phyloP scores from a whole-genome alignment of 257 asterid species.

The Buddleja alternifolia region DNA sequence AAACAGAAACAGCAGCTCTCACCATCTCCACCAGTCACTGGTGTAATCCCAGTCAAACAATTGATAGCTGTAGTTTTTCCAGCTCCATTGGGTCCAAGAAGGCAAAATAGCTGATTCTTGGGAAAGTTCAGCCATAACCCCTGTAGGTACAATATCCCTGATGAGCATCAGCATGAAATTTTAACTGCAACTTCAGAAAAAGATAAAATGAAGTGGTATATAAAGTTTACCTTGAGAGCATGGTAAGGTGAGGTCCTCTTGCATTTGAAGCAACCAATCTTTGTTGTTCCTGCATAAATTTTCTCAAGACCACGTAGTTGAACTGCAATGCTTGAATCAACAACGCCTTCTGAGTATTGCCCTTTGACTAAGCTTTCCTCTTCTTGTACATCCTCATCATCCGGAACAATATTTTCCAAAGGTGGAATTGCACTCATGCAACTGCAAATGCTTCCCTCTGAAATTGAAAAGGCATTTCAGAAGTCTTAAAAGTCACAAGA shows the following conservation, averaged over 20 bases:
- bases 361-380: conserved; percentile 82
- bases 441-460: conserved; percentile 87
- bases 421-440: conserved; percentile 61
- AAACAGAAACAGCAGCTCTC: conserved; percentile 33
- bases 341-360: conserved; percentile 59
- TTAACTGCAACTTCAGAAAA: background rate
- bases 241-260: conserved; percentile 81
- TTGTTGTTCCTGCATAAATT: conserved; percentile 69
- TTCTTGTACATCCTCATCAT: conserved; percentile 87
- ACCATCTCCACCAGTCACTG: conserved; percentile 95
- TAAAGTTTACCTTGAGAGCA: conserved; percentile 72
- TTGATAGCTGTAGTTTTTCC: conserved; percentile 92
- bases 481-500: conserved; percentile 26
- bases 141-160: conserved; percentile 45
- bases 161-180: conserved; percentile 21
- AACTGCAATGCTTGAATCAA: conserved; percentile 68
- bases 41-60: conserved; percentile 94
- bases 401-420: conserved; percentile 60
- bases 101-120: conserved; percentile 93
- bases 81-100: conserved; percentile 98
- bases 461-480: conserved; percentile 28
- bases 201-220: conserved; percentile 9
- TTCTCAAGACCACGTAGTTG: conserved; percentile 83
- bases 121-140: conserved; percentile 91
- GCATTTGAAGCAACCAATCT: conserved; percentile 71